Base-by-base conservation (phyloP, 306 rosid genomes). In the Neltuma alba region DNA sequence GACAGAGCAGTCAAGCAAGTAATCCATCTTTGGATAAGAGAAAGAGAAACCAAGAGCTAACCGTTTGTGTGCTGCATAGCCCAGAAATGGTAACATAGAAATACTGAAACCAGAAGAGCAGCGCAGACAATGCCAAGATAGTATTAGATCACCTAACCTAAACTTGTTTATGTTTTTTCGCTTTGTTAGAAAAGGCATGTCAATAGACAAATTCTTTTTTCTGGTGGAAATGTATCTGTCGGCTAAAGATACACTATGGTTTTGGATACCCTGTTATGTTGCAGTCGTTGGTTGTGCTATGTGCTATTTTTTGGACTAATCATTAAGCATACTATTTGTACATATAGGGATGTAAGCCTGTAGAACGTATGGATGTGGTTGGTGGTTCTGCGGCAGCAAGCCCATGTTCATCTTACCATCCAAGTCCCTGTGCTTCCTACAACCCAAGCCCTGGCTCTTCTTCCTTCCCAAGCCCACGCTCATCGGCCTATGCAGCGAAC, bases 401-500 rank as follows among this genome's bases (percentile, higher is more conserved):
- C 75, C 97, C 94, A 0, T 88, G 89, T 72, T 87, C 96, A 79
- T 90, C 98, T 73, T 91, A 86, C 85, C 91, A 88, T 72, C 91
- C 91, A 67, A 94, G 97, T 69, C 94, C 88, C 66, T 88, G 92
- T 84, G 92, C 91, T 78, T 92, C 98, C 73, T 92, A 90, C 88
- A 91, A 90, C 85, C 98, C 94, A 42, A 94, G 98, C 79, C 97
- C 96, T 25, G 94, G 89, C 76, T 89, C 98, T 61, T 92, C 98
- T 33, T 94, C 97, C 40, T 92, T 94, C 71, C 96, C 94, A 4
- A 94, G 98, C 73, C 97, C 96, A 41, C 82, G 87, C 30, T 88
- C 97, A 60, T 89, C 97, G 61, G 80, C 93, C 27, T 85, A 83
- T 85, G 88, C 84, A 13, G 86, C 88, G 52, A 90, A 85, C 78